Evolutionary conservation across 148 eudicot species (phyloP).

Genomic region (Fagopyrum esculentum): DNA sequence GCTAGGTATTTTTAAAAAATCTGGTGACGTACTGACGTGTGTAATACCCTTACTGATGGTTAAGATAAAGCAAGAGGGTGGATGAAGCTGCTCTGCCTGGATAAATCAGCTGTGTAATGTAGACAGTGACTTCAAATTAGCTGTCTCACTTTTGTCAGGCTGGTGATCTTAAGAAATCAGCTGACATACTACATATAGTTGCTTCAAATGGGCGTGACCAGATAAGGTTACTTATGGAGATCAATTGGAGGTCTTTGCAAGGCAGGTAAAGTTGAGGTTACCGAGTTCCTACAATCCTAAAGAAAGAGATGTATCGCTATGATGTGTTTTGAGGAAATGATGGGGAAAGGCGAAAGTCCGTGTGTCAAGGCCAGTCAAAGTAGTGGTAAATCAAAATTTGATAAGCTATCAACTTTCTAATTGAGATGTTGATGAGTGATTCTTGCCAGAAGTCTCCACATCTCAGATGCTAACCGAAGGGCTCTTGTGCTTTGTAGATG

Average conservation of each 20-base stretch:
- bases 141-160: conserved; percentile 72
- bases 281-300: conserved; percentile 58
- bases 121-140: conserved; percentile 10
- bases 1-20: conserved; percentile 61
- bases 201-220: conserved; percentile 82
- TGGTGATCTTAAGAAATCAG: conserved; percentile 79
- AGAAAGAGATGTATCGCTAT: conserved; percentile 51
- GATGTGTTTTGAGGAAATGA: conserved; percentile 77
- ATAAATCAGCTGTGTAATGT: conserved; percentile 30
- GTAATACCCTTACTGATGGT: conserved; percentile 77
- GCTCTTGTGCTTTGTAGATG: conserved; percentile 63
- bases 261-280: conserved; percentile 69
- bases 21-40: conserved; percentile 36
- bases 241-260: conserved; percentile 82
- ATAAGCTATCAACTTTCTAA: conserved; percentile 76
- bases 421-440: conserved; percentile 72
- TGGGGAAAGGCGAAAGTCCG: conserved; percentile 58
- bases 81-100: conserved; percentile 85
- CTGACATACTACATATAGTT: conserved; percentile 91
- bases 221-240: conserved; percentile 87
- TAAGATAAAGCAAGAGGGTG: conserved; percentile 54
- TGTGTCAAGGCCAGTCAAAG: conserved; percentile 78
- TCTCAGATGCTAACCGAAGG: conserved; percentile 87
- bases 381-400: conserved; percentile 72
- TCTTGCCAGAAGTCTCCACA: conserved; percentile 54